Conservation (phyloP, 169 alveolate genomes). For the Babesia divergens region DNA sequence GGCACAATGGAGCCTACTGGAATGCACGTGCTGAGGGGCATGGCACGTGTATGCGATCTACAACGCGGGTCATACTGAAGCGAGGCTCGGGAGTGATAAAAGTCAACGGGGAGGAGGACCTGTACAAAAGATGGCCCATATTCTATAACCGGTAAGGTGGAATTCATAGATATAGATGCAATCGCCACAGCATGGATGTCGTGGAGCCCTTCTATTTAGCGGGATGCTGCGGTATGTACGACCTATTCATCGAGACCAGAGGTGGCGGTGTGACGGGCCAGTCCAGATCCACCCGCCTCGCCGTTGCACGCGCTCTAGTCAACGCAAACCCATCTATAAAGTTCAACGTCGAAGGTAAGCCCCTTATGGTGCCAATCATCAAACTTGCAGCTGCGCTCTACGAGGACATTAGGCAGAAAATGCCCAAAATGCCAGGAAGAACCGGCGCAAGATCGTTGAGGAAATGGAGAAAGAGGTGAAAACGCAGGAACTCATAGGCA, state of each 20-base stretch:
- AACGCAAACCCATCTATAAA: constrained; percentile 73
- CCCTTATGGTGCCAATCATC: no score
- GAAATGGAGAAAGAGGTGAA: constrained; percentile 78
- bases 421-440: constrained; percentile 87
- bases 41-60: constrained; percentile 81
- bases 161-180: background rate
- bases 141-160: constrained; percentile 69
- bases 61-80: constrained; percentile 73
- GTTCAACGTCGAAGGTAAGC: constrained; percentile 63
- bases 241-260: constrained; percentile 71
- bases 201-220: constrained; percentile 79
- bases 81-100: constrained; percentile 78
- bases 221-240: constrained; percentile 77
- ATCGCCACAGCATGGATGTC: constrained; percentile 70
- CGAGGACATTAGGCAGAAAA: constrained; percentile 79
- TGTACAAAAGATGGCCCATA: constrained; percentile 81
- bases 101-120: constrained; percentile 78
- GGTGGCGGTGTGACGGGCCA: constrained; percentile 86
- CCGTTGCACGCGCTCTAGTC: constrained; percentile 81
- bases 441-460: constrained; percentile 79
- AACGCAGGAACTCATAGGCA: no score
- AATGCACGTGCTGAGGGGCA: constrained; percentile 73
- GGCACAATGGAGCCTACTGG: constrained; percentile 75
- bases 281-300: constrained; percentile 79
- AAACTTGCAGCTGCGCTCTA: constrained; percentile 65